Evolutionary conservation across 1,284 basidiomycete genomes (phyloP).

Genomic region (Quambalaria eucalypti): DNA sequence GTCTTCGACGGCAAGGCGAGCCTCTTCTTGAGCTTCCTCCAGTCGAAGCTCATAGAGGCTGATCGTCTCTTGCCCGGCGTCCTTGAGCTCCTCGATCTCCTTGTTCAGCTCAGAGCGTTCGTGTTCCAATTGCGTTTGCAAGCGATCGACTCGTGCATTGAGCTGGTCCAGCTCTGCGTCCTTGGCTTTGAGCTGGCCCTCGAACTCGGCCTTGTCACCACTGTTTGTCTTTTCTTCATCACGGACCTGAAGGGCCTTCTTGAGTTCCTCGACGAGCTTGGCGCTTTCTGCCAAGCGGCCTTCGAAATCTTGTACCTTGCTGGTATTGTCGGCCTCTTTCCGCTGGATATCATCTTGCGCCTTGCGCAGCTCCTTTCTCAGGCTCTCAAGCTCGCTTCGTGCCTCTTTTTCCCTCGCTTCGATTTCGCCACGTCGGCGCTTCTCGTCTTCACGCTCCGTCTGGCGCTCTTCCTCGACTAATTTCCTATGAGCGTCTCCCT

Average conservation of each 20-base stretch:
- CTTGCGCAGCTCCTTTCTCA: constrained; percentile 19
- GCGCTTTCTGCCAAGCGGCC: constrained; percentile 6
- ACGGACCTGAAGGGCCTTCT: not conserved
- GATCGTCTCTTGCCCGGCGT: constrained; percentile 64
- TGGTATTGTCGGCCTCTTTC: constrained; percentile 15
- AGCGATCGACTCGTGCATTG: constrained; percentile 25
- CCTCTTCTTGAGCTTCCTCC: constrained; percentile 30
- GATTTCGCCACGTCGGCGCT: constrained; percentile 13
- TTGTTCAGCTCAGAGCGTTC: constrained; percentile 20
- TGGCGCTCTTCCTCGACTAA: constrained; percentile 26
- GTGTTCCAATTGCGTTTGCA: constrained; percentile 31
- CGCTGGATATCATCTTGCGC: constrained; percentile 17
- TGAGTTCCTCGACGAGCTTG: constrained; percentile 17
- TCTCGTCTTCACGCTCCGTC: constrained; percentile 23
- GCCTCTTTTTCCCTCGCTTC: constrained; percentile 13
- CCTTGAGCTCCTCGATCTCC: constrained; percentile 70
- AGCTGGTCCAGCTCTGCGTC: constrained; percentile 31
- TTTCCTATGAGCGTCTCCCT: not conserved
- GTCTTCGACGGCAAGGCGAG: constrained; percentile 46
- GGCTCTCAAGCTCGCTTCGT: constrained; percentile 14
- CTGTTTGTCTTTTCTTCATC: not conserved
- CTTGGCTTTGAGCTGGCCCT: constrained; percentile 24
- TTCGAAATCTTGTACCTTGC: constrained; percentile 7
- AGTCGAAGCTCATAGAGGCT: constrained; percentile 22
- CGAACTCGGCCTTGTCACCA: constrained; percentile 17